These are phyloP conservation scores for Chaetomiaceae sp. DNA, from an alignment of 2,329 filamentous ascomycete genomes.

Conservation along the genomic window DNA sequence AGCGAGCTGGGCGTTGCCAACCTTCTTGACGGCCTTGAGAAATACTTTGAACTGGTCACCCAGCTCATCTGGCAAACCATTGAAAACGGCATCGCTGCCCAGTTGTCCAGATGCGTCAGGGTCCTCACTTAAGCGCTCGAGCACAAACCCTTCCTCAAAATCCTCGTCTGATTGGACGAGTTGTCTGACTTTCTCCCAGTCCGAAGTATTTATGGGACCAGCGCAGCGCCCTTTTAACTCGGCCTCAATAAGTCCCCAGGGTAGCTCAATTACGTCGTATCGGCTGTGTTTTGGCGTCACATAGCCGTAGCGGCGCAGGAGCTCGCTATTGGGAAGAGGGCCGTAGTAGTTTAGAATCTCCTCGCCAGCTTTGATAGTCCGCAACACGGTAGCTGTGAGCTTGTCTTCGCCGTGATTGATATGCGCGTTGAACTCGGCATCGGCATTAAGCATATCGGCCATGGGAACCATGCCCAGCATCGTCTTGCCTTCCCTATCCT, in stretches of 20 bases:
- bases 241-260: slow-evolving; percentile 45
- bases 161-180: slow-evolving; percentile 52
- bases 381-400: slow-evolving; percentile 68
- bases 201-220: slow-evolving; percentile 22
- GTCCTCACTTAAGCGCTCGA: slow-evolving; percentile 53
- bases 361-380: slow-evolving; percentile 63
- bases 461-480: slow-evolving; percentile 85
- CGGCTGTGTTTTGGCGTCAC: slow-evolving; percentile 71
- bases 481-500: slow-evolving; percentile 54
- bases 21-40: slow-evolving; percentile 47
- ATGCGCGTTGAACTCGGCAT: slow-evolving; percentile 79
- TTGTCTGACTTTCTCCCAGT: slow-evolving; percentile 41
- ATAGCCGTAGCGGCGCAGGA: slow-evolving; percentile 82
- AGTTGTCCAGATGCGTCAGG: slow-evolving; percentile 44
- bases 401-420: slow-evolving; percentile 50
- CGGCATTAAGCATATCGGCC: slow-evolving; percentile 85
- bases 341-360: slow-evolving; percentile 91
- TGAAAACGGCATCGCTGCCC: slow-evolving; percentile 34
- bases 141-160: slow-evolving; percentile 70
- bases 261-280: slow-evolving; percentile 79
- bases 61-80: slow-evolving; percentile 47
- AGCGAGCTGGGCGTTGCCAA: slow-evolving; percentile 30
- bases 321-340: slow-evolving; percentile 73
- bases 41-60: slow-evolving; percentile 47
- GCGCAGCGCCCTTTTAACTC: slow-evolving; percentile 20